These are phyloP conservation scores for Colletotrichum tropicale DNA, from an alignment of 2,329 filamentous ascomycete genomes.

Conservation along the genomic window DNA sequence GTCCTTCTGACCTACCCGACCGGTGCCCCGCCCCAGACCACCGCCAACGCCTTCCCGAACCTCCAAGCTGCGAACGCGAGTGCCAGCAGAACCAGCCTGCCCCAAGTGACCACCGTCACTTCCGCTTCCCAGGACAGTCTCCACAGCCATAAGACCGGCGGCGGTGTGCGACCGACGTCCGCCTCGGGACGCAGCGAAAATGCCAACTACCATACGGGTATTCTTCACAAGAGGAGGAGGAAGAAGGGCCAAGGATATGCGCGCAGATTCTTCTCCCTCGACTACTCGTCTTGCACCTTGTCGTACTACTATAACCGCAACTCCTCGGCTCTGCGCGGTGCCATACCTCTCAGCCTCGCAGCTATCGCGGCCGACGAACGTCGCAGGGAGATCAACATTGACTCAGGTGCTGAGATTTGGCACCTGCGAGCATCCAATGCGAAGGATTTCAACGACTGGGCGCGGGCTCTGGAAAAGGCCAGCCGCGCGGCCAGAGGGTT, in stretches of 20 bases:
- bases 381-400: slow-evolving; percentile 90
- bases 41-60: slow-evolving; percentile 68
- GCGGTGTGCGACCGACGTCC: slow-evolving; percentile 49
- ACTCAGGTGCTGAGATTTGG: slow-evolving; percentile 97
- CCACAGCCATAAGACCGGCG: slow-evolving; percentile 50
- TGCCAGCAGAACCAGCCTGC: slow-evolving; percentile 57
- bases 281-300: slow-evolving; percentile 91
- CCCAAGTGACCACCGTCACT: slow-evolving; percentile 46
- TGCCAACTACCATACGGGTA: slow-evolving; percentile 77
- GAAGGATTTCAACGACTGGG: slow-evolving; percentile 90
- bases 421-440: slow-evolving; percentile 84
- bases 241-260: slow-evolving; percentile 96
- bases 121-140: slow-evolving; percentile 67
- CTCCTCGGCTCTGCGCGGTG: slow-evolving; percentile 88
- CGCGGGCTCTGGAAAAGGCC: slow-evolving; percentile 81
- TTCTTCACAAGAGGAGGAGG: slow-evolving; percentile 85
- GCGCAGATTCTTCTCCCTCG: slow-evolving; percentile 91
- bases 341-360: slow-evolving; percentile 89
- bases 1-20: slow-evolving; percentile 94
- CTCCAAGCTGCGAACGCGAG: slow-evolving; percentile 42
- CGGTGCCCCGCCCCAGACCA: slow-evolving; percentile 75
- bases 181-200: slow-evolving; percentile 57
- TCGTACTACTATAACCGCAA: slow-evolving; percentile 97
- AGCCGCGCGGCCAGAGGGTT: slow-evolving; percentile 67
- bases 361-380: slow-evolving; percentile 90